Evolutionary conservation across 1,284 basidiomycete species (phyloP).

Genomic region (Gymnopus androsaceus): DNA sequence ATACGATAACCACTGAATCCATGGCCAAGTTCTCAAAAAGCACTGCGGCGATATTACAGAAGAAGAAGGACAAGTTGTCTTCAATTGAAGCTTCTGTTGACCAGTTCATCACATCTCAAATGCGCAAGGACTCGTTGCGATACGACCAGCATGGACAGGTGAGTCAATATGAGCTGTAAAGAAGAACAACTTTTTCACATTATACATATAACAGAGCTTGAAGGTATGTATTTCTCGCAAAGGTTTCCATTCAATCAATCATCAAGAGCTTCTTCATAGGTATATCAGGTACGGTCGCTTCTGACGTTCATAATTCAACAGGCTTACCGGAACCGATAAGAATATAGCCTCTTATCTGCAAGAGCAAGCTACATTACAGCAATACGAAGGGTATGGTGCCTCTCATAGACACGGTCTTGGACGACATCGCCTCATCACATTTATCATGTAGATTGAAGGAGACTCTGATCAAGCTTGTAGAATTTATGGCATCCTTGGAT

Average conservation of each 20-base stretch:
- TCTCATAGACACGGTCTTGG: too few relatives aligned
- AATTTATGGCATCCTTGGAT: conserved; percentile 24
- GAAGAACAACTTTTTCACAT: neutral
- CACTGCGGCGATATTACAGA: neutral
- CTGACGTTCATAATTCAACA: too few relatives aligned
- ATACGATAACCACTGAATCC: conserved; percentile 1
- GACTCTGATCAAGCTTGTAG: conserved; percentile 16
- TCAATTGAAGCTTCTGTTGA: neutral
- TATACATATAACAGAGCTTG: neutral
- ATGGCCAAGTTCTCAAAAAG: conserved; percentile 8
- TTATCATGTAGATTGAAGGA: conserved; percentile 11
- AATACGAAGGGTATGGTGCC: conserved; percentile 1
- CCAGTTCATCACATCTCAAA: neutral
- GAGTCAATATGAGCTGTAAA: neutral
- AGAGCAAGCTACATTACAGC: neutral
- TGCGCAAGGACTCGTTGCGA: neutral
- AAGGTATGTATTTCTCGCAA: neutral
- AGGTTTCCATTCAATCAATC: neutral
- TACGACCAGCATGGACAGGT: neutral
- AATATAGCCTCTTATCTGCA: conserved; percentile 15
- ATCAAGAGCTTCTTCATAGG: conserved; percentile 9
- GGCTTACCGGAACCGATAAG: neutral
- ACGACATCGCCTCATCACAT: neutral
- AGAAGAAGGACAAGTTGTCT: neutral
- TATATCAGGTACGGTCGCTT: conserved; percentile 13